These are phyloP conservation scores for Globisporangium perplexum DNA, from an alignment of 352 stramenopile genomes.

Conservation along the genomic window DNA sequence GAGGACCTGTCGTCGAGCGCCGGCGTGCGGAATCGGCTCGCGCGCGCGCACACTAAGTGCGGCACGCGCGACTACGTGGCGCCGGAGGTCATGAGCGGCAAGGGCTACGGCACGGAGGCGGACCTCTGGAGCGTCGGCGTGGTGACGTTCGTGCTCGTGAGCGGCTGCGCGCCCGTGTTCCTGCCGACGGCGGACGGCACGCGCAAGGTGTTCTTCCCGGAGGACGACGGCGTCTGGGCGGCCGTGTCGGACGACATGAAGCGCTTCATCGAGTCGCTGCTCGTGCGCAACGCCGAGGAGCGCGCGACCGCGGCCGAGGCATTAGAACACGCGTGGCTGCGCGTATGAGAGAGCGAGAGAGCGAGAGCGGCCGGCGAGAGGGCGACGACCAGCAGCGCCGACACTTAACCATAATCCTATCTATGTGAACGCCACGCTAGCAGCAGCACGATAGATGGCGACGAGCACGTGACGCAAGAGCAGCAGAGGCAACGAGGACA, in stretches of 20 bases:
- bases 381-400: background rate
- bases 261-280: slow-evolving; percentile 61
- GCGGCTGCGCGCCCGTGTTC: slow-evolving; percentile 73
- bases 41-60: slow-evolving; percentile 73
- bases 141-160: slow-evolving; percentile 88
- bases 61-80: slow-evolving; percentile 81
- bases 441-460: too few species aligned
- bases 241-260: slow-evolving; percentile 52
- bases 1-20: slow-evolving; percentile 15
- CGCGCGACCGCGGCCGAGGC: slow-evolving; percentile 61
- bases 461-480: too few species aligned
- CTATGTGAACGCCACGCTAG: background rate
- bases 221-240: slow-evolving; percentile 69
- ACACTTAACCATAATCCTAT: slow-evolving; percentile 1
- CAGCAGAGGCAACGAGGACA: too few species aligned
- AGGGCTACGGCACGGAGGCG: slow-evolving; percentile 91
- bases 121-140: slow-evolving; percentile 93
- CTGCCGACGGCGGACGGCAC: slow-evolving; percentile 50
- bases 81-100: slow-evolving; percentile 82
- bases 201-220: slow-evolving; percentile 71
- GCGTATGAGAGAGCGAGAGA: background rate
- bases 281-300: slow-evolving; percentile 74
- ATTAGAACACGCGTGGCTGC: slow-evolving; percentile 70
- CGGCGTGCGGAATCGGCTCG: slow-evolving; percentile 62
- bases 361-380: background rate